A percentile compares a stretch with the other conserved stretches of the same genome.
phyloP scores from a whole-genome alignment of 139 green algal species.

The Nannochloris sp. region DNA sequence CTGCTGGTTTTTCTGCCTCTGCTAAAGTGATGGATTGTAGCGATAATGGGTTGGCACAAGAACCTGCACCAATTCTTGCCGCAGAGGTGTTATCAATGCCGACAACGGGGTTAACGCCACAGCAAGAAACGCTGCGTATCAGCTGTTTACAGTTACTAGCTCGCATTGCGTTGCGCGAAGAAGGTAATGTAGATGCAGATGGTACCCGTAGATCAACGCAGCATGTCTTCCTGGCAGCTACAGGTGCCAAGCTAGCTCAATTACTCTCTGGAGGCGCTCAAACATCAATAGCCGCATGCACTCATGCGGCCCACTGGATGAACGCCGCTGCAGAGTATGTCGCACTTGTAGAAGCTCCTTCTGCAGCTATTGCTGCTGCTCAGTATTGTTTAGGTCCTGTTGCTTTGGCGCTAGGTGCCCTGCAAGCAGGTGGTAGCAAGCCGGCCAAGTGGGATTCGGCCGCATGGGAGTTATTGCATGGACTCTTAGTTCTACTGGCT shows the following conservation, averaged over 20 bases:
- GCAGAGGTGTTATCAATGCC: constrained; percentile 16
- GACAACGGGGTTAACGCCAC: background rate
- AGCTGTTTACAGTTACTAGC: constrained; percentile 3
- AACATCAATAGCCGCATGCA: background rate
- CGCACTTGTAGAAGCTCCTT: background rate
- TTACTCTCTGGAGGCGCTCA: background rate
- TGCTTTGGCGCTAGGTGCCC: constrained; percentile 5
- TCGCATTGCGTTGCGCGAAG: constrained; percentile 4
- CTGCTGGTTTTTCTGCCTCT: background rate
- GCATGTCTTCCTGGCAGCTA: constrained; percentile 5
- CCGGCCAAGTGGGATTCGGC: background rate
- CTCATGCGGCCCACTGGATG: background rate
- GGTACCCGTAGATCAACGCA: no score
- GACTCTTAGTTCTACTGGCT: constrained; percentile 2
- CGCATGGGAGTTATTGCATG: constrained; percentile 18
- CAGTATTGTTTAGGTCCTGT: constrained; percentile 5
- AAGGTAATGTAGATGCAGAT: no score
- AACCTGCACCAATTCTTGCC: constrained; percentile 13
- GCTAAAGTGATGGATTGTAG: no score
- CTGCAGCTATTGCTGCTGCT: background rate
- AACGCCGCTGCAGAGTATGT: constrained; percentile 7
- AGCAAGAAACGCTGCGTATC: constrained; percentile 9
- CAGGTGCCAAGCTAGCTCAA: background rate
- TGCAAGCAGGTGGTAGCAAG: constrained; percentile 7
- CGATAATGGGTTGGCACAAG: background rate